Evolutionary conservation across 805 yeast species (phyloP), one percentile per base, ranked within the genome.

Genomic region (Dipodascus albidus): DNA sequence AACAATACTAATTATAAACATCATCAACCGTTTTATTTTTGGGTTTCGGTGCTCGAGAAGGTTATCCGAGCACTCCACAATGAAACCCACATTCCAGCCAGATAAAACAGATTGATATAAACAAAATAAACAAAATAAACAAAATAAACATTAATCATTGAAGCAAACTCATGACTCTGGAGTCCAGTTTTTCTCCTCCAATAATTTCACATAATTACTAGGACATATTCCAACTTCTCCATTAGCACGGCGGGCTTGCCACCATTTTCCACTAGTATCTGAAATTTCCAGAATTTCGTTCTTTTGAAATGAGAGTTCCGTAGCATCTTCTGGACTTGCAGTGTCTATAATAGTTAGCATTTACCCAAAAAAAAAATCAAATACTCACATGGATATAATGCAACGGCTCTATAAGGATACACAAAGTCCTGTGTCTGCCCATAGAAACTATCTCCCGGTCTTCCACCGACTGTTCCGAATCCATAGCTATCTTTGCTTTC

Each of bases 201-300:
- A 6, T 8, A 89, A 73, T 68, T 87, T 87, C 50, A 91, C 90
- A 65, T 91, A 91, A 69, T 91, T 93, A 62, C 95, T 84, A 51
- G 99, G 98, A 68, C 96, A 89, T 62, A 91, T 91, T 59, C 98
- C 99, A 48, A 88, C 85, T 67, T 89, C 95, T 33, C 99, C 99
- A 60, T 81, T 85, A 6, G 84, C 76, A 63, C 90, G 80, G 67
- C 85, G 81, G 44, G 96, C 97, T 70, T 89, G 96, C 98, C 98
- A 91, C 99, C 99, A 91, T 70, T 95, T 83, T 49, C 97, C 97
- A 59, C 86, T 86, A 54, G 88, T 87, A 64, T 91, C 97, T 60
- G 87, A 87, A 31, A 91, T 95, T 63, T 83, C 88, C 67, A 91
- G 77, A n/a, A 88, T 73, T 67, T 91, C 98, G 53, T 93, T 96